Evolutionary conservation across 1,139 yeast species (phyloP), one percentile per base, ranked within the genome.

Genomic region (Arxiozyma bovina): DNA sequence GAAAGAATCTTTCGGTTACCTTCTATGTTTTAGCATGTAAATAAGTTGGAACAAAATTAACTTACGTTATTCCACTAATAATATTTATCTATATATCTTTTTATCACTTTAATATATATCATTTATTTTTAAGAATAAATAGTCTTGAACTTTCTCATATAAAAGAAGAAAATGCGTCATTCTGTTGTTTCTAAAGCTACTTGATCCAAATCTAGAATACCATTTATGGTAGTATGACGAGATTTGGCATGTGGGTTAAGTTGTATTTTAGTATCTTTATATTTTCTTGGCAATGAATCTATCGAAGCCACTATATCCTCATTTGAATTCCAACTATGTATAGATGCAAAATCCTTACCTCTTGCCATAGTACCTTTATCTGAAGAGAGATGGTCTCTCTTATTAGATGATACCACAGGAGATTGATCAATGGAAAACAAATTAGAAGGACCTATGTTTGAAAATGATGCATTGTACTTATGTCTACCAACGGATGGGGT

Each of bases 391-490:
- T 25, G 18, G 18, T 43, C 18, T 43, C 34, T 42, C 23, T 34
- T 43, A 41, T 27, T 22, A 15, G 51, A 34, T 49, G 42, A 23
- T 23, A 49, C 6, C 15, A 49, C 51, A 34, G 51, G 51, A 23
- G 52, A 50, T 27, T 50, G 52, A 22, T 40, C 44, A 15, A 50
- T 44, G 21, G 52, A 50, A 40, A 50, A 50, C 44, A 50, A 44
- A 45, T 50, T 44, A 3, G 45, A 25, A 27, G 51, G 47, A 17
- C 45, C 51, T 41, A 42, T 42, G 25, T 47, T 49, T 11, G 51
- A 49, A 44, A 54, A 54, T 4, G 65, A 82, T 85, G 12, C 71
- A 85, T 3, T 64, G 83, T 7, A 82, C 90, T 49, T 52, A 48
- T 0, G 73, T 30, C 42, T 49, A 27, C 87, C 53, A 88, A 85